phyloP scores from a whole-genome alignment of 208 protist genomes.

The Zelonia costaricensis region DNA sequence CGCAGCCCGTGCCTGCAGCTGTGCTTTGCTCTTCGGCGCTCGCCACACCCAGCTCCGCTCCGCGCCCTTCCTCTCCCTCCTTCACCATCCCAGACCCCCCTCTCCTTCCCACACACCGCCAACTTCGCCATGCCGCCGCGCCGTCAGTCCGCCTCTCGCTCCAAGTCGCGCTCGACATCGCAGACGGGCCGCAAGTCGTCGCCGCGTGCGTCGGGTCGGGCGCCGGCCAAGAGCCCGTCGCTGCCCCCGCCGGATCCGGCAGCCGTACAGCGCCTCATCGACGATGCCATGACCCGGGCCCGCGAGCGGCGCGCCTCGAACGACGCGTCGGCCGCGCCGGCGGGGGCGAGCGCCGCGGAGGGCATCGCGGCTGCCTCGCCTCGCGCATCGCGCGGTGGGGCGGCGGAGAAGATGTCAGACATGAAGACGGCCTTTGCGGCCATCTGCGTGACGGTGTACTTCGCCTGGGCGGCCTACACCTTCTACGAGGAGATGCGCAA shows the following conservation, averaged over 20 bases:
- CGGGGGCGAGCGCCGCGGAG: neutral
- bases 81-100: neutral
- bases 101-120: constrained; percentile 2
- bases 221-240: constrained; percentile 12
- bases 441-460: constrained; percentile 72
- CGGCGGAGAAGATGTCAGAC: constrained; percentile 24
- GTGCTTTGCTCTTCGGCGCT: too few relatives aligned
- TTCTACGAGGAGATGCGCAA: constrained; percentile 58
- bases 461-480: constrained; percentile 64
- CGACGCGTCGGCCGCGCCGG: neutral
- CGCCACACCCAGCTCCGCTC: too few relatives aligned
- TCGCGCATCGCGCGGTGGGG: neutral
- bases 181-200: constrained; percentile 15
- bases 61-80: too few relatives aligned
- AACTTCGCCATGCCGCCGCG: constrained; percentile 22
- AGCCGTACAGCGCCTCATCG: constrained; percentile 72
- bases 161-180: constrained; percentile 30
- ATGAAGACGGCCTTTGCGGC: constrained; percentile 66
- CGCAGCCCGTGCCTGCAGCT: too few relatives aligned
- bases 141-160: constrained; percentile 25
- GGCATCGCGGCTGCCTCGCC: neutral
- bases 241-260: constrained; percentile 50
- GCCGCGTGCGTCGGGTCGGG: constrained; percentile 15
- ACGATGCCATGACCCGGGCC: constrained; percentile 65
- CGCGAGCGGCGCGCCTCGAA: constrained; percentile 20